phyloP scores from a whole-genome alignment of 441 rosid species.

The Manihot esculenta region DNA sequence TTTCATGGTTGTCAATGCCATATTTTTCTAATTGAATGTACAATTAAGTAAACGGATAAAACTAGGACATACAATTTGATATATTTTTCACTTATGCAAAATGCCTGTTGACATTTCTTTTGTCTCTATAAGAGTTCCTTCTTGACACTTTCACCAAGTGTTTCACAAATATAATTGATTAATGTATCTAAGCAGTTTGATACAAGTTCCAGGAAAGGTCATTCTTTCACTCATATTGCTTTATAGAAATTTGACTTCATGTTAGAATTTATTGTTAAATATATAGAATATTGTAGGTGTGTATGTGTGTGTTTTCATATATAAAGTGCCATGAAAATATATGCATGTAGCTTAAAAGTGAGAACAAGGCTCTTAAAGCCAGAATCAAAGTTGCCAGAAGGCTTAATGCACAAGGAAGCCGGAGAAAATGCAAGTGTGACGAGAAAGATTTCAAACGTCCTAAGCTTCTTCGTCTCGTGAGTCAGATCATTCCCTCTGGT shows the following conservation, averaged over 20 bases:
- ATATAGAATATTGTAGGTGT: not conserved
- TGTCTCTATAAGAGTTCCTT: not conserved
- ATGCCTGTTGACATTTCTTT: not conserved
- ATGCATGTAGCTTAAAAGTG: conserved; percentile 43
- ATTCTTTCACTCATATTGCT: not conserved
- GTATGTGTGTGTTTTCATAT: not conserved
- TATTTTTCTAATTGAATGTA: no score
- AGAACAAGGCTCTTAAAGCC: conserved; percentile 45
- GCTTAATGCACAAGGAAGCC: conserved; percentile 13
- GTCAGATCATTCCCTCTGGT: conserved; percentile 10
- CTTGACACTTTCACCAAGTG: not conserved
- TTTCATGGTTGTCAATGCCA: not conserved
- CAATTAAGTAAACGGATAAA: not conserved
- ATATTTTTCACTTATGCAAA: not conserved
- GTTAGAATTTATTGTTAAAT: not conserved
- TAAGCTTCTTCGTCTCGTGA: conserved; percentile 33
- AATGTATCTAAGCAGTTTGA: not conserved
- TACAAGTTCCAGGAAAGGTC: not conserved
- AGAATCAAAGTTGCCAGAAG: conserved; percentile 35
- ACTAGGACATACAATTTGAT: not conserved
- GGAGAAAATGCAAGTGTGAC: conserved; percentile 18
- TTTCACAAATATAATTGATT: not conserved
- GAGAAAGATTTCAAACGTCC: conserved; percentile 34
- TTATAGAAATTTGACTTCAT: not conserved
- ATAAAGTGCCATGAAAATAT: not conserved